Conservation (phyloP, 2,329 filamentous ascomycete genomes). For the Cladophialophora exuberans region DNA sequence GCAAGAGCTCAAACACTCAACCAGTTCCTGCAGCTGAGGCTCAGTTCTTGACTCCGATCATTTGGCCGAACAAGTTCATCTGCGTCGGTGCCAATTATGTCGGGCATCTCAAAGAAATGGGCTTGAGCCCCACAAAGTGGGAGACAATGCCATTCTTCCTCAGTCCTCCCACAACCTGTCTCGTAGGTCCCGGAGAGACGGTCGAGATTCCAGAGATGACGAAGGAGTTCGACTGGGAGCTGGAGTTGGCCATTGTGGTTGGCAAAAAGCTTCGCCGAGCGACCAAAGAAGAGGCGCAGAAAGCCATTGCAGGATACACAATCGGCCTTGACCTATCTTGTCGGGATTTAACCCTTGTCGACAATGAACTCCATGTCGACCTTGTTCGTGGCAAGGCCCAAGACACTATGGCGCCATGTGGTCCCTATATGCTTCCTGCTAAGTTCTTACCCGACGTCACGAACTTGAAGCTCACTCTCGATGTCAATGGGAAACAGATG, state of each 20-base stretch:
- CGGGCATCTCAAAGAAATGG: constrained; percentile 15
- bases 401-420: constrained; percentile 9
- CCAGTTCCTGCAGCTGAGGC: not conserved
- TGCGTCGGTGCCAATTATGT: constrained; percentile 15
- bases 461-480: constrained; percentile 2
- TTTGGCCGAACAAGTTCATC: constrained; percentile 10
- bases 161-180: constrained; percentile 16
- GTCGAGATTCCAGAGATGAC: constrained; percentile 7
- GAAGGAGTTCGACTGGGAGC: constrained; percentile 16
- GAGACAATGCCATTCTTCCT: constrained; percentile 75
- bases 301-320: constrained; percentile 4
- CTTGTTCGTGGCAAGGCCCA: constrained; percentile 12
- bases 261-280: constrained; percentile 6
- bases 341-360: constrained; percentile 7
- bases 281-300: not conserved
- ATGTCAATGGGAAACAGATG: constrained; percentile 14
- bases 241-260: constrained; percentile 10
- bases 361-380: not conserved
- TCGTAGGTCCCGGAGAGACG: constrained; percentile 10
- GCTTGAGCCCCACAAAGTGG: constrained; percentile 77
- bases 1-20: not conserved
- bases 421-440: constrained; percentile 1
- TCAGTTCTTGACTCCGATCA: constrained; percentile 7
- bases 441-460: constrained; percentile 4
- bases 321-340: constrained; percentile 7